Conservation (phyloP, 2,329 filamentous ascomycete genomes). For the Fusarium paranaense region DNA sequence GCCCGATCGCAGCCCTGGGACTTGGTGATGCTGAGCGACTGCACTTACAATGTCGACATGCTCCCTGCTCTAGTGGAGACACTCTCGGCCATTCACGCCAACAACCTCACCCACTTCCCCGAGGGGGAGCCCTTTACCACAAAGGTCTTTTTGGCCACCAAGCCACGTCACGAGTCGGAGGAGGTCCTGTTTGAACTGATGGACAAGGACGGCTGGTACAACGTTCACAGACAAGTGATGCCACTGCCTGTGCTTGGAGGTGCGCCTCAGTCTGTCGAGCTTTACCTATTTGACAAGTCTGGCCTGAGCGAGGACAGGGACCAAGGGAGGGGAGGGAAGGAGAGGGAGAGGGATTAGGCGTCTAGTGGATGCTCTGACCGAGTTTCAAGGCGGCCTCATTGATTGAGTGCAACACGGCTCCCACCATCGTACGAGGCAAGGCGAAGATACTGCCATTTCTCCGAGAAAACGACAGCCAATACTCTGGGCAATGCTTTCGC, state of each 20-base stretch:
- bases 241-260: conserved; percentile 59
- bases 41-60: conserved; percentile 71
- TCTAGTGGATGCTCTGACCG: conserved; percentile 1
- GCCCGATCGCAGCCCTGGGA: conserved; percentile 60
- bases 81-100: conserved; percentile 60
- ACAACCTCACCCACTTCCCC: conserved; percentile 45
- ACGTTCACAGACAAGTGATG: conserved; percentile 55
- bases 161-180: conserved; percentile 67
- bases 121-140: conserved; percentile 45
- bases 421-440: conserved; percentile 10
- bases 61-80: conserved; percentile 66
- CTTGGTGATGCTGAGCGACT: conserved; percentile 67
- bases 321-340: neutral
- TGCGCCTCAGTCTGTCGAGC: conserved; percentile 60
- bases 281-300: conserved; percentile 62
- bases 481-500: conserved; percentile 22
- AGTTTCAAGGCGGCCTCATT: conserved; percentile 25
- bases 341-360: conserved; percentile 15
- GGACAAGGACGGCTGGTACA: conserved; percentile 57
- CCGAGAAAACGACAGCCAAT: conserved; percentile 30
- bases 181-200: conserved; percentile 61
- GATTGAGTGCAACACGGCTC: neutral
- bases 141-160: conserved; percentile 66
- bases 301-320: conserved; percentile 38
- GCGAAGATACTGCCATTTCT: conserved; percentile 18